Percentiles rank a stretch among this genome's conserved stretches.
phyloP scores from a whole-genome alignment of 2,329 filamentous ascomycete species.

The Phialocephala subalpina region DNA sequence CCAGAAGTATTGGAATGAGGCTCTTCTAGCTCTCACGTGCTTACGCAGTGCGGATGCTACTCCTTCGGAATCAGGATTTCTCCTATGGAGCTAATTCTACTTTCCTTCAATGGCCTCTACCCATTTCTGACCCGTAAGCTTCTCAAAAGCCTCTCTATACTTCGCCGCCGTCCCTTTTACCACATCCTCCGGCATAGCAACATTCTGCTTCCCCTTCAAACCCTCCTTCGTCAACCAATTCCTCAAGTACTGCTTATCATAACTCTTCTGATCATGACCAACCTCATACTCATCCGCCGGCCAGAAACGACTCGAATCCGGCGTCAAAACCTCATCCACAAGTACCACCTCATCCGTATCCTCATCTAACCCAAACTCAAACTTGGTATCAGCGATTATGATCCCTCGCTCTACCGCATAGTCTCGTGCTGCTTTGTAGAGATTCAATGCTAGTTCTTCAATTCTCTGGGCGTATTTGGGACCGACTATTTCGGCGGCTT shows the following conservation, averaged over 20 bases:
- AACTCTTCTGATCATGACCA: conserved; percentile 80
- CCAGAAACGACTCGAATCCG: conserved; percentile 90
- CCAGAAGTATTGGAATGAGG: too few species aligned
- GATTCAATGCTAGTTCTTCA: conserved; percentile 62
- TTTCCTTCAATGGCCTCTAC: conserved; percentile 28
- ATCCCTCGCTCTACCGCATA: conserved; percentile 67
- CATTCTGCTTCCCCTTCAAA: conserved; percentile 77
- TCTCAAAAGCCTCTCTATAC: conserved; percentile 80
- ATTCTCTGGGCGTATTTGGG: conserved; percentile 65
- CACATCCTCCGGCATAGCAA: conserved; percentile 76
- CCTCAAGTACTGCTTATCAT: conserved; percentile 86
- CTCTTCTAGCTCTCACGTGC: too few species aligned
- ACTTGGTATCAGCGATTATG: conserved; percentile 79
- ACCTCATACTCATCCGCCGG: conserved; percentile 74
- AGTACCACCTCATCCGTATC: conserved; percentile 69
- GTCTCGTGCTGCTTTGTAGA: conserved; percentile 64
- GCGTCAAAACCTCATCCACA: conserved; percentile 78
- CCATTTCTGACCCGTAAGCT: conserved; percentile 66
- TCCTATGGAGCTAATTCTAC: too few species aligned
- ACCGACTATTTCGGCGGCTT: conserved; percentile 58
- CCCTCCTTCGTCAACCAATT: conserved; percentile 82
- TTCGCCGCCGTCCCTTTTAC: conserved; percentile 72
- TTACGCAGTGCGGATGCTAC: too few species aligned
- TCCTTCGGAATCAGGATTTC: too few species aligned
- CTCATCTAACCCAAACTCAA: conserved; percentile 73